phyloP scores from a whole-genome alignment of 257 asterid genomes.

The Thymus quinquecostatus region DNA sequence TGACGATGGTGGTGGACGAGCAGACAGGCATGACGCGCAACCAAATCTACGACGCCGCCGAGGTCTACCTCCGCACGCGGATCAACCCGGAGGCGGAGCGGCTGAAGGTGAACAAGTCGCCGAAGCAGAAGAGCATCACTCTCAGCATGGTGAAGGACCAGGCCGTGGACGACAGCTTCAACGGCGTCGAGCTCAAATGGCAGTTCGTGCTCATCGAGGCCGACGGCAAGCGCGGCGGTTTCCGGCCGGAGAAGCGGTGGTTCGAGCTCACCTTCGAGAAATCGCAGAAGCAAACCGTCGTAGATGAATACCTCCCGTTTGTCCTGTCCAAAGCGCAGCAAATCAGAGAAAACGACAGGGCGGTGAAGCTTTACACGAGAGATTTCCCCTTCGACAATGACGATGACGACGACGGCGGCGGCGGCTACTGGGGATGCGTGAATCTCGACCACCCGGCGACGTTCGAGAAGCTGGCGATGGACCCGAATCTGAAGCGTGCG shows the following conservation, averaged over 20 bases:
- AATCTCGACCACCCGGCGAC: constrained; percentile 78
- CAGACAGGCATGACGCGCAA: constrained; percentile 59
- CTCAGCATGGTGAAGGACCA: constrained; percentile 63
- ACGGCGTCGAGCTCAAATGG: constrained; percentile 50
- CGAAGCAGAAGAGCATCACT: constrained; percentile 52
- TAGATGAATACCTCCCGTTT: constrained; percentile 60
- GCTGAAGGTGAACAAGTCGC: constrained; percentile 51
- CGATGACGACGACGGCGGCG: constrained; percentile 53
- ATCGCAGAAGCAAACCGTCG: constrained; percentile 36
- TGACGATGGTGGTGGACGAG: constrained; percentile 71
- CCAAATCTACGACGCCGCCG: constrained; percentile 72
- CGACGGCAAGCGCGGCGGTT: constrained; percentile 26
- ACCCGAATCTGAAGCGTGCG: constrained; percentile 49
- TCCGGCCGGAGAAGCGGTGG: constrained; percentile 49
- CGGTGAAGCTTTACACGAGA: constrained; percentile 66
- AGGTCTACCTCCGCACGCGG: constrained; percentile 60
- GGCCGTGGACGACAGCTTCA: constrained; percentile 41
- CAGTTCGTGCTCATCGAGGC: constrained; percentile 56
- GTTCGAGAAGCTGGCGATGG: constrained; percentile 76
- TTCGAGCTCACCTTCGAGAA: constrained; percentile 70
- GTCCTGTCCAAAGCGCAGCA: constrained; percentile 58
- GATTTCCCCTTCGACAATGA: constrained; percentile 49
- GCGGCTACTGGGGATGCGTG: constrained; percentile 69
- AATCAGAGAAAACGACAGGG: constrained; percentile 45
- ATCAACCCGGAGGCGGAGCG: constrained; percentile 57